Conservation (phyloP, 2,329 filamentous ascomycete species). For the Aureobasidium pullulans region DNA sequence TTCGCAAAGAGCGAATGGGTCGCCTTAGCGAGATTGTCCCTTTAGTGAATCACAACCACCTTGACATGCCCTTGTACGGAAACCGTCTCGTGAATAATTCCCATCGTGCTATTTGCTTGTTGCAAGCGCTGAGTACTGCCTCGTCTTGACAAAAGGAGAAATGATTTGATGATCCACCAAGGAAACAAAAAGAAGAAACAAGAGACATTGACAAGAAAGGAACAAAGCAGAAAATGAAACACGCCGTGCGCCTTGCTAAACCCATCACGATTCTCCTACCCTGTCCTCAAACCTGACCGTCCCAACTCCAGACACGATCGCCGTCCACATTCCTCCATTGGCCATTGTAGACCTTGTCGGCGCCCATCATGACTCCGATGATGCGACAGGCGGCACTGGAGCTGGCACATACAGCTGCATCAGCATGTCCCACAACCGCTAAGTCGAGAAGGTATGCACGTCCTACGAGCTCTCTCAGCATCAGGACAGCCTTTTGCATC, state of each 20-base stretch:
- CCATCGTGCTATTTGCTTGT: too few species aligned
- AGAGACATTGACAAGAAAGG: neutral
- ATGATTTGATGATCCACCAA: neutral
- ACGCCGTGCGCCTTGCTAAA: constrained; percentile 12
- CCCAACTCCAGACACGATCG: constrained; percentile 32
- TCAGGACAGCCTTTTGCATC: constrained; percentile 43
- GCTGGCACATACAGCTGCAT: constrained; percentile 69
- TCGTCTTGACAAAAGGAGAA: neutral
- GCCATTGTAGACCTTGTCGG: constrained; percentile 57
- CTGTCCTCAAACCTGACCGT: constrained; percentile 20
- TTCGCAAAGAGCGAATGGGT: neutral
- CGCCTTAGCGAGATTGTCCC: too few species aligned
- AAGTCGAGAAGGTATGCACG: constrained; percentile 78
- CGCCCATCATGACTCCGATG: constrained; percentile 79
- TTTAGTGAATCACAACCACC: too few species aligned
- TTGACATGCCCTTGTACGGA: too few species aligned
- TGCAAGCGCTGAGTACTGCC: neutral
- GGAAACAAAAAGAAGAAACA: neutral
- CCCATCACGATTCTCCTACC: neutral
- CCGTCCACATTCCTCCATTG: constrained; percentile 78
- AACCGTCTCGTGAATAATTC: too few species aligned
- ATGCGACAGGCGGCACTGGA: constrained; percentile 61
- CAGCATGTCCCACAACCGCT: constrained; percentile 59
- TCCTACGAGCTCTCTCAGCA: constrained; percentile 65
- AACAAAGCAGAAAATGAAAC: constrained; percentile 8